A percentile compares a stretch with the other conserved stretches of the same genome.
Evolutionary conservation across 2,329 filamentous ascomycete genomes (phyloP).

Genomic region (Xylaria sp.): DNA sequence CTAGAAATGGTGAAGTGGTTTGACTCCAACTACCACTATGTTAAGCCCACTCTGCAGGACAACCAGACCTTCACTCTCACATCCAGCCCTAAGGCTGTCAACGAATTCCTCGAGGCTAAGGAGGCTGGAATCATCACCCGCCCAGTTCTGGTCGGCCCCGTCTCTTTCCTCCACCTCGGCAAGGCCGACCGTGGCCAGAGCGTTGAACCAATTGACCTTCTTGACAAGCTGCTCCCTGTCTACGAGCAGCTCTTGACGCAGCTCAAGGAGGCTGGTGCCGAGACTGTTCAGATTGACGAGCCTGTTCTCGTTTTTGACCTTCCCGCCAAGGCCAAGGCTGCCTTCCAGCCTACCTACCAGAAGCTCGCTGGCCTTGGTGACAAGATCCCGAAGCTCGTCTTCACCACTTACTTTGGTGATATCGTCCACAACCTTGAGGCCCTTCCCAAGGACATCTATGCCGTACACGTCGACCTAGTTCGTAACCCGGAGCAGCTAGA

Average conservation of each 20-base stretch:
- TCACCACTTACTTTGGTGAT: constrained; percentile 99
- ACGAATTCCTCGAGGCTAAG: constrained; percentile 97
- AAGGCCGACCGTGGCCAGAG: constrained; percentile 97
- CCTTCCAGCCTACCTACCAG: constrained; percentile 98
- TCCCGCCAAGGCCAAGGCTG: constrained; percentile 87
- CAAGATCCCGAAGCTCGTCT: constrained; percentile 86
- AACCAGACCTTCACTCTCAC: constrained; percentile 95
- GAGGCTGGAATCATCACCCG: constrained; percentile 92
- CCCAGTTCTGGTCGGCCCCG: constrained; percentile 93
- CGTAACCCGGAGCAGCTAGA: constrained; percentile 98
- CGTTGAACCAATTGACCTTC: constrained; percentile 91
- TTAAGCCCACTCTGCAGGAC: constrained; percentile 98
- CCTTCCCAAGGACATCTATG: constrained; percentile 81
- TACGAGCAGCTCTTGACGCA: constrained; percentile 92
- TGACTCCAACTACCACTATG: constrained; percentile 99
- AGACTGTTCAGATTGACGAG: constrained; percentile 98
- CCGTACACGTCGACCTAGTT: constrained; percentile 94
- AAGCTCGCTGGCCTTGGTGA: constrained; percentile 80
- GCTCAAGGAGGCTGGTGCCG: constrained; percentile 95
- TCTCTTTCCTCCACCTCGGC: constrained; percentile 96
- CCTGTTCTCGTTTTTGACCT: constrained; percentile 96
- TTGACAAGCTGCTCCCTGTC: constrained; percentile 92
- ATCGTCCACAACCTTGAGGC: constrained; percentile 98
- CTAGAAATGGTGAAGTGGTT: constrained; percentile 99
- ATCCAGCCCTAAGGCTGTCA: constrained; percentile 89